A percentile compares a stretch with the other conserved stretches of the same genome.
Conservation (phyloP, 2,329 filamentous ascomycete genomes). For the Dothistroma septosporum region DNA sequence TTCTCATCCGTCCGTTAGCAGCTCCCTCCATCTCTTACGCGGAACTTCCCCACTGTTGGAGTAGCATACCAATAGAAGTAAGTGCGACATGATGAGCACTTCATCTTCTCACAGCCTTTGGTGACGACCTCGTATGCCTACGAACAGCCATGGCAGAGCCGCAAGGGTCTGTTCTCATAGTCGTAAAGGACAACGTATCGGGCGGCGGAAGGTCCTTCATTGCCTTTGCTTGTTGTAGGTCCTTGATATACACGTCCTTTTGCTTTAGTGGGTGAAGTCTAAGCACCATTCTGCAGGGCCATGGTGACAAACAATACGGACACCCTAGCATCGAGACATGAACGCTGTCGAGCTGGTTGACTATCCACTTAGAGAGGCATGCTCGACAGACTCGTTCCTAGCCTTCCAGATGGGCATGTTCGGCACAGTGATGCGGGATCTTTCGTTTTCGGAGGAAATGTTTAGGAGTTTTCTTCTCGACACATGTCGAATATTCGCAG, state of each 20-base stretch:
- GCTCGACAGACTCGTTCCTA: neutral
- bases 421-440: neutral
- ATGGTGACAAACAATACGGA: neutral
- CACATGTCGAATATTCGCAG: neutral
- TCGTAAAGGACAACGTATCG: neutral
- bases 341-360: neutral
- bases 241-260: neutral
- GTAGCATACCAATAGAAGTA: neutral
- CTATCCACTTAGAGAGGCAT: neutral
- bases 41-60: neutral
- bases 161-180: neutral
- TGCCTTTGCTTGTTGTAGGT: neutral
- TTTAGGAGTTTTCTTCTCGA: neutral
- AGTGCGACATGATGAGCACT: neutral
- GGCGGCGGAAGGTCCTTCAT: too few species aligned
- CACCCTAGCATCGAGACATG: neutral
- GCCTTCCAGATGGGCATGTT: neutral
- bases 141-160: neutral
- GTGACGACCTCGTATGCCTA: neutral
- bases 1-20: too few species aligned
- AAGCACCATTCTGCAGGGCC: neutral
- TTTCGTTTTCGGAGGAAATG: neutral
- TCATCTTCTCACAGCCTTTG: neutral
- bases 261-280: neutral
- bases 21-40: neutral